Percentiles rank a stretch among this genome's conserved stretches.
Evolutionary conservation across 495 filamentous ascomycete genomes (phyloP).

Genomic region (Pyrenopolyporus hunteri): DNA sequence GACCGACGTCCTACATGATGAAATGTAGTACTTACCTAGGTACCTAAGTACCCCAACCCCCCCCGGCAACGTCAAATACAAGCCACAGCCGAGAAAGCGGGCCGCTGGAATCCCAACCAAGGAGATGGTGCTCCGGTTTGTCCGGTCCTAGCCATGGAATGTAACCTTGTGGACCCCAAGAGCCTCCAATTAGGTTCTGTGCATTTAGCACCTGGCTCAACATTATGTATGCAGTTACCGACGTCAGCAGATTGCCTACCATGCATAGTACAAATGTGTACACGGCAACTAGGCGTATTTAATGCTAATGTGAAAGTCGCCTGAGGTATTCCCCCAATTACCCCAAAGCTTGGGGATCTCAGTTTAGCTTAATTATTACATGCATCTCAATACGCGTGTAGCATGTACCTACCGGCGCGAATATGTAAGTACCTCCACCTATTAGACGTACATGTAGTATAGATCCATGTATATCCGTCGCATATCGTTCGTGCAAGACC

Average conservation of each 20-base stretch:
- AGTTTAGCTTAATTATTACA: constrained; percentile 1
- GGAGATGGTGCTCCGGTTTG: constrained; percentile 24
- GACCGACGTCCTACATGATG: too few species aligned
- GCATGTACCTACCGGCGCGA: too few species aligned
- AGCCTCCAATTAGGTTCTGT: constrained; percentile 22
- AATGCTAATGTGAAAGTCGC: too few species aligned
- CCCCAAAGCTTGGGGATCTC: neutral
- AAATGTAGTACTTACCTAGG: neutral
- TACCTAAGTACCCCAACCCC: too few species aligned
- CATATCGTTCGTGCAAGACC: too few species aligned
- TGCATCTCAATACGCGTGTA: too few species aligned
- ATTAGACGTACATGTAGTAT: too few species aligned
- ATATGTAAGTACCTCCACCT: too few species aligned
- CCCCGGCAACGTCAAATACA: constrained; percentile 29
- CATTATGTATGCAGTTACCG: neutral
- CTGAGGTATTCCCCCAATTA: too few species aligned
- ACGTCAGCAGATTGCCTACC: too few species aligned
- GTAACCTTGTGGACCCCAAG: constrained; percentile 12
- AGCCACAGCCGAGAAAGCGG: constrained; percentile 21
- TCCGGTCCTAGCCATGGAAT: neutral
- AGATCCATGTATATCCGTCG: too few species aligned
- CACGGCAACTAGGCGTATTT: too few species aligned
- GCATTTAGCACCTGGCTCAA: constrained; percentile 20
- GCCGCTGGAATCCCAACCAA: neutral
- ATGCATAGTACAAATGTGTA: constrained; percentile 8